phyloP scores from a whole-genome alignment of 768 basidiomycete genomes.

The Melanogaster broomeanus region DNA sequence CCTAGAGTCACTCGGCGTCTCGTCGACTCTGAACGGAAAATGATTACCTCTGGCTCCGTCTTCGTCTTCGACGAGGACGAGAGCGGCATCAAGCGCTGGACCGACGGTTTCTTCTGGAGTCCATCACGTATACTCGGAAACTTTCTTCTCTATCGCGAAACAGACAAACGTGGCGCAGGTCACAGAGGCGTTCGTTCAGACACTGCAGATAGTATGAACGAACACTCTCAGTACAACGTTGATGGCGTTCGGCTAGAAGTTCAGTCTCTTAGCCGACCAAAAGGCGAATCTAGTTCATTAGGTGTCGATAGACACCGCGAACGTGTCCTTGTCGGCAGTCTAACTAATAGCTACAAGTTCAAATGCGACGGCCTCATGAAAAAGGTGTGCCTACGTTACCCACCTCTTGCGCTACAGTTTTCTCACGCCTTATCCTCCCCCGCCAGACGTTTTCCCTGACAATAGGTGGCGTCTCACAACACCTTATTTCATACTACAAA shows the following conservation, averaged over 20 bases:
- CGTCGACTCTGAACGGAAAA: constrained; percentile 87
- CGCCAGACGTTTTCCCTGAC: constrained; percentile 87
- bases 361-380: constrained; percentile 94
- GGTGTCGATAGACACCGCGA: constrained; percentile 75
- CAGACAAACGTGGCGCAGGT: constrained; percentile 76
- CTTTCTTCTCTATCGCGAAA: constrained; percentile 94
- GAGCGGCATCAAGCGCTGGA: constrained; percentile 97
- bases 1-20: constrained; percentile 90
- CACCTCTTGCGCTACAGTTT: constrained; percentile 10
- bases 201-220: constrained; percentile 38
- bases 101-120: constrained; percentile 96
- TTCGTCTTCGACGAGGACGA: constrained; percentile 98
- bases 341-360: constrained; percentile 94
- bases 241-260: constrained; percentile 31
- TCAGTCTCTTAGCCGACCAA: constrained; percentile 65
- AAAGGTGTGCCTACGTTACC: constrained; percentile 62
- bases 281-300: constrained; percentile 46
- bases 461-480: constrained; percentile 83
- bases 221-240: constrained; percentile 39
- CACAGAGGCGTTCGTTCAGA: constrained; percentile 55
- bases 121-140: constrained; percentile 92
- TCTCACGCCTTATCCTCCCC: constrained; percentile 26
- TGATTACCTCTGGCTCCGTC: constrained; percentile 92
- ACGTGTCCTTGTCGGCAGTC: constrained; percentile 80
- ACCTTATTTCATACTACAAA: constrained; percentile 94